Conservation (phyloP, 1,284 basidiomycete species). For the Boletus semigastroideus region DNA sequence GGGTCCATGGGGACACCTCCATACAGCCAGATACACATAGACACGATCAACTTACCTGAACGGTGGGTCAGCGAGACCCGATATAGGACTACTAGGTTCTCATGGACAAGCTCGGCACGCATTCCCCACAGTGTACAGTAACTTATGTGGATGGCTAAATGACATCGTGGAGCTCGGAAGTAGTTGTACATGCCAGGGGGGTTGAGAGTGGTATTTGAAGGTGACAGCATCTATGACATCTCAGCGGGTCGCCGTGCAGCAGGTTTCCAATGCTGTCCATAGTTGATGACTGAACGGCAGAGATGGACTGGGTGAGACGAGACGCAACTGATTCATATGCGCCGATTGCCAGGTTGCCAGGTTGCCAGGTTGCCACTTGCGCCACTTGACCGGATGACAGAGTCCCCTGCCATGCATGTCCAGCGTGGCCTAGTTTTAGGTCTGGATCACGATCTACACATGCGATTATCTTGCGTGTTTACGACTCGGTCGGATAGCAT, state of each 20-base stretch:
- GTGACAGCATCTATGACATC: slow-evolving; percentile 14
- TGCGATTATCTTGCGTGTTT: slow-evolving; percentile 19
- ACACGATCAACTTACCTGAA: slow-evolving; percentile 6
- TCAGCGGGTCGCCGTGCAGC: slow-evolving; percentile 18
- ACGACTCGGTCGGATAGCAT: slow-evolving; percentile 5
- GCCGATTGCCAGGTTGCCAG: slow-evolving; percentile 24
- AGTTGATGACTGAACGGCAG: neutral
- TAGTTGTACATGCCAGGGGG: neutral
- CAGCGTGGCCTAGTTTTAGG: slow-evolving; percentile 19
- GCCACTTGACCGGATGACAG: slow-evolving; percentile 20
- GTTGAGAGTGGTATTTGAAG: slow-evolving; percentile 9
- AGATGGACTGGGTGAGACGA: slow-evolving; percentile 5
- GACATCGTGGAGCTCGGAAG: slow-evolving; percentile 23
- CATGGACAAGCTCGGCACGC: slow-evolving; percentile 17
- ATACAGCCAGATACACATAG: slow-evolving; percentile 3
- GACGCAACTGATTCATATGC: slow-evolving; percentile 18
- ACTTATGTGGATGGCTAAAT: slow-evolving; percentile 14
- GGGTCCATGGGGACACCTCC: slow-evolving; percentile 20
- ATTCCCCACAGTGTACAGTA: slow-evolving; percentile 20
- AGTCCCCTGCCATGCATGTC: slow-evolving; percentile 19
- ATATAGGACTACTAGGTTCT: slow-evolving; percentile 19
- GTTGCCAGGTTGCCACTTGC: slow-evolving; percentile 21
- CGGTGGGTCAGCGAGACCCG: slow-evolving; percentile 10
- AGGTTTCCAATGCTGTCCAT: slow-evolving; percentile 13
- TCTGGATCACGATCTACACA: slow-evolving; percentile 10